A percentile compares a stretch with the other conserved stretches of the same genome.
These are phyloP conservation scores for Rickenella mellea DNA, from an alignment of 768 basidiomycete genomes.

Conservation along the genomic window DNA sequence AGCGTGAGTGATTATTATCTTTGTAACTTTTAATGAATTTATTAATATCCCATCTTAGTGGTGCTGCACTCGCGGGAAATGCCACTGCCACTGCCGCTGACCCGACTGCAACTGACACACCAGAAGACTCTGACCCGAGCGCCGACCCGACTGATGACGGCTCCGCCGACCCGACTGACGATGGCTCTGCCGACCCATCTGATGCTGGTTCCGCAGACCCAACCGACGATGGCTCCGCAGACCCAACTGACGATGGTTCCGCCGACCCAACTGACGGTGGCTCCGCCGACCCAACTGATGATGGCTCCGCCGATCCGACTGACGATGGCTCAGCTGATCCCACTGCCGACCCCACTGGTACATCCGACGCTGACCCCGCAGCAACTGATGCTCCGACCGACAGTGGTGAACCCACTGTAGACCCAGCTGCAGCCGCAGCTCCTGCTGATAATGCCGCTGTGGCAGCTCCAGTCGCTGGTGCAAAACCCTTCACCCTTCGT, in stretches of 20 bases:
- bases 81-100: background rate
- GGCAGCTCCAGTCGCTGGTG: no score
- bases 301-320: background rate
- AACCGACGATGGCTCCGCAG: background rate
- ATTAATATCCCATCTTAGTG: background rate
- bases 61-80: background rate
- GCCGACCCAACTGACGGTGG: constrained; percentile 1
- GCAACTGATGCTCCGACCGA: no score
- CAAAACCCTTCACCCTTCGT: constrained; percentile 1
- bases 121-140: background rate
- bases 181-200: background rate
- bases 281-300: background rate
- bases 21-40: background rate
- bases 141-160: constrained; percentile 1
- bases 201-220: background rate
- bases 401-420: no score
- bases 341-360: constrained; percentile 6
- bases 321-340: constrained; percentile 5
- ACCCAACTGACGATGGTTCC: background rate
- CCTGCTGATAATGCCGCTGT: background rate
- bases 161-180: background rate
- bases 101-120: background rate
- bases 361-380: constrained; percentile 4
- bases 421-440: no score
- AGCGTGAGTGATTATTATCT: background rate